Conservation (phyloP, 2,329 filamentous ascomycete genomes). For the Colletotrichum tropicicola region DNA sequence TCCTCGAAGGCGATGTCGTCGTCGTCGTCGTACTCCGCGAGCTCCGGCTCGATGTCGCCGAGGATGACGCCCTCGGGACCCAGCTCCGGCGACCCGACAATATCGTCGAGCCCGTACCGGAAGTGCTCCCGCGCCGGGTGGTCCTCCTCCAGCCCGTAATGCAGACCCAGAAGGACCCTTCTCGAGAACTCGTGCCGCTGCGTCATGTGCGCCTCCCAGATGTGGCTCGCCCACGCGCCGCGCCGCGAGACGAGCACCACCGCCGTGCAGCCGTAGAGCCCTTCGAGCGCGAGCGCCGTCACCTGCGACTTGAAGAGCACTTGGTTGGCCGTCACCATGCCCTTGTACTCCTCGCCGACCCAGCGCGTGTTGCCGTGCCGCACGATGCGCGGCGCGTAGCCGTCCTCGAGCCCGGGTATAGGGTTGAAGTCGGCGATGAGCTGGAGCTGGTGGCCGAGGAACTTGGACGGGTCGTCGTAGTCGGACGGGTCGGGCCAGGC, state of each 20-base stretch:
- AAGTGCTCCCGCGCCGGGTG: neutral
- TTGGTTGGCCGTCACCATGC: neutral
- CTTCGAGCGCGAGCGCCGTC: neutral
- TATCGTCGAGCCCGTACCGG: conserved; percentile 1
- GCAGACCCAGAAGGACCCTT: neutral
- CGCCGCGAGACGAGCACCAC: conserved; percentile 7
- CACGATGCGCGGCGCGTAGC: neutral
- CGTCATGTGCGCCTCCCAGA: conserved; percentile 4
- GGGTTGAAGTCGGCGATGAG: neutral
- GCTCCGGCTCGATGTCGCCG: neutral
- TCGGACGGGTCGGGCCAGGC: neutral
- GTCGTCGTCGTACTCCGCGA: neutral
- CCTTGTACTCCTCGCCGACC: neutral
- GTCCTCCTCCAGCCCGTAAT: too few relatives aligned
- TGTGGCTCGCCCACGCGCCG: conserved; percentile 13
- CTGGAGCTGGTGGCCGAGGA: neutral
- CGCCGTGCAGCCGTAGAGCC: conserved; percentile 19
- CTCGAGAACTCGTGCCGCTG: neutral
- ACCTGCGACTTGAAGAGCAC: conserved; percentile 1
- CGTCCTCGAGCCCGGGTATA: neutral
- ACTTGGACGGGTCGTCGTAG: neutral
- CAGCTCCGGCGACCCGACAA: neutral
- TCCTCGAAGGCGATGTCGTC: neutral
- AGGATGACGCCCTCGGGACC: neutral
- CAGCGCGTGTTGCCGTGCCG: neutral